Evolutionary conservation across 345 rosid genomes (phyloP), one percentile per base, ranked within the genome.

Genomic region (Eucalyptus regnans): DNA sequence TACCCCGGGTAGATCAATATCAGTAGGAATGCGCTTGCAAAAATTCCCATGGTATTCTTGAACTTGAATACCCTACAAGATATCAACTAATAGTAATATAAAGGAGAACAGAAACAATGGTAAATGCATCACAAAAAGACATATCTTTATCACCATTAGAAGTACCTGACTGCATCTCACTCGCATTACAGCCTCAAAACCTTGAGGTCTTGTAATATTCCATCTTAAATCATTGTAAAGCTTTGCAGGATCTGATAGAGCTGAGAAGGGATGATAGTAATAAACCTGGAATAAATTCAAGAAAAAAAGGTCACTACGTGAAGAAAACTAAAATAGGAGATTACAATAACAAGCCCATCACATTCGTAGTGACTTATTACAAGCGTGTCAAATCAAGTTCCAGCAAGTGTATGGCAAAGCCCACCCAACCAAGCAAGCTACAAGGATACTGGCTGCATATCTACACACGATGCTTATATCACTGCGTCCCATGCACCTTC

Each of bases 111-210:
- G 29, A 76, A 76, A 27, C 81, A 71, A 20, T 76, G 46, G 12
- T 18, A 41, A 41, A 76, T 41, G 84, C 48, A 76, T 76, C 7
- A 37, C 43, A 37, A 37, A 37, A 37, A 68, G 20, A 68, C 10
- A 64, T 66, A 8, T 18, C 46, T 71, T 10, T 22, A 43, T 76
- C 29, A 7, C 48, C 84, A 76, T 76, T 41, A 76, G 29, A 20
- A 46, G 50, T 94, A 98, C 99, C 98, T 96, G 97, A 92, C 98
- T 96, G 94, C 96, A 98, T 93, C 99, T 93, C 91, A 97, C 99
- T 88, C 99, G 96, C 99, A 98, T 97, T 86, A 98, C 99, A 81
- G 99, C 97, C 95, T 98, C 99, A 93, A 94, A 97, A 88, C 99
- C 98, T 93, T 98, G 99, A 86, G 99, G 99, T 94, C 99, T 95